Conservation (phyloP, 768 basidiomycete genomes). For the Boletales sp. region DNA sequence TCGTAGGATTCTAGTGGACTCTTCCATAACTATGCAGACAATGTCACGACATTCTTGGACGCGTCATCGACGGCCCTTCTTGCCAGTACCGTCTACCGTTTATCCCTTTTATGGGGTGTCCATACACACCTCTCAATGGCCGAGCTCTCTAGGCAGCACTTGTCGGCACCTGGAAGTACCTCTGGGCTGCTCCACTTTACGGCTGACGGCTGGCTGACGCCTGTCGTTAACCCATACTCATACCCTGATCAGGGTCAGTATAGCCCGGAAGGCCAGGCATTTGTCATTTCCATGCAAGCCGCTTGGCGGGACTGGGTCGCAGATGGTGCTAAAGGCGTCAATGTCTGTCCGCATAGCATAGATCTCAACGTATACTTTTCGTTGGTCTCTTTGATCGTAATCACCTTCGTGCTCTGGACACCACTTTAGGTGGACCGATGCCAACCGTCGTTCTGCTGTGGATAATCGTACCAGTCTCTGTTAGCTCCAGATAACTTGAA, state of each 20-base stretch:
- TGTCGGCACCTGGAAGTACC: constrained; percentile 24
- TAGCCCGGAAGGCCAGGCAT: constrained; percentile 78
- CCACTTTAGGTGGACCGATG: neutral
- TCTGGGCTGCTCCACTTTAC: constrained; percentile 45
- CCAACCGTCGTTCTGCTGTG: neutral
- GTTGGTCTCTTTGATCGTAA: neutral
- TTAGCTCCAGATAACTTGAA: too few relatives aligned
- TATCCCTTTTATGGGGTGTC: constrained; percentile 51
- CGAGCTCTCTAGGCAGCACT: constrained; percentile 46
- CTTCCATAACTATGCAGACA: constrained; percentile 72
- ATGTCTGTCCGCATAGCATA: constrained; percentile 17
- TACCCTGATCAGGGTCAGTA: constrained; percentile 44
- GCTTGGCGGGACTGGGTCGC: constrained; percentile 74
- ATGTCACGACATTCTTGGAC: constrained; percentile 62
- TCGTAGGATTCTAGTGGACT: constrained; percentile 11
- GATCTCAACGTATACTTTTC: neutral
- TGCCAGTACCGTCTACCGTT: constrained; percentile 72
- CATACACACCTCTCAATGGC: constrained; percentile 53
- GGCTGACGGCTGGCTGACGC: constrained; percentile 61
- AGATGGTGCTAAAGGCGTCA: constrained; percentile 51
- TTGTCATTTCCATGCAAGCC: constrained; percentile 70
- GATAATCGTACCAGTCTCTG: too few relatives aligned
- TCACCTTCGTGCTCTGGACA: neutral
- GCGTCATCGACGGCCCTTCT: constrained; percentile 71
- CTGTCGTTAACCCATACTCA: constrained; percentile 70